Evolutionary conservation across 1,139 yeast genomes (phyloP).

Genomic region (Blastobotrys proliferans): DNA sequence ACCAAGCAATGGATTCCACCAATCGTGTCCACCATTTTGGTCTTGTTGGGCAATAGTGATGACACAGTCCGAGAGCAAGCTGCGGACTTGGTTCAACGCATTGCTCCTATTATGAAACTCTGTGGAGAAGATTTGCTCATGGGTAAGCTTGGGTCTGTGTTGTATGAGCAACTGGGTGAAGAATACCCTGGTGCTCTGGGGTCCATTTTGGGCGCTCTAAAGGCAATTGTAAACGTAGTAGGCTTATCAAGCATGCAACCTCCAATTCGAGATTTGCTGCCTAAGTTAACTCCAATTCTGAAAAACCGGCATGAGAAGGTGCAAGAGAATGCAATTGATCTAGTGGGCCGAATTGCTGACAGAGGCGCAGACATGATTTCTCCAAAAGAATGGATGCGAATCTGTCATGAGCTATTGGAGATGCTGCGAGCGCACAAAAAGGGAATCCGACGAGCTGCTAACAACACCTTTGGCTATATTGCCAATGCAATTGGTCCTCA

Average conservation of each 20-base stretch:
- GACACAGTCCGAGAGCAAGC: constrained; percentile 81
- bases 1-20: constrained; percentile 72
- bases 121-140: constrained; percentile 66
- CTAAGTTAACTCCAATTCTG: constrained; percentile 86
- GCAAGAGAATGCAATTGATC: constrained; percentile 74
- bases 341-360: constrained; percentile 81
- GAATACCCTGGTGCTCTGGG: constrained; percentile 93
- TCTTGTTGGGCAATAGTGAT: constrained; percentile 66
- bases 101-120: constrained; percentile 62
- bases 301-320: constrained; percentile 89
- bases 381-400: constrained; percentile 97
- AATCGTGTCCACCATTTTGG: constrained; percentile 68
- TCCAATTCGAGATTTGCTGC: constrained; percentile 75
- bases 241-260: constrained; percentile 69
- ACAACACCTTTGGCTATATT: constrained; percentile 84
- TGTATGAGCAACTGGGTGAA: constrained; percentile 92
- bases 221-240: constrained; percentile 47
- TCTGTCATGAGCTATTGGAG: constrained; percentile 85
- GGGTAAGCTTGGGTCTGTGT: constrained; percentile 64
- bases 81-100: constrained; percentile 65
- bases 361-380: constrained; percentile 82
- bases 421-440: constrained; percentile 83
- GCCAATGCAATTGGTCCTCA: constrained; percentile 96
- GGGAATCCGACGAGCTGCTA: constrained; percentile 78
- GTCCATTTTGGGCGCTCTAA: constrained; percentile 70